Conservation (phyloP, 805 yeast species). For the Starmerella apis region DNA sequence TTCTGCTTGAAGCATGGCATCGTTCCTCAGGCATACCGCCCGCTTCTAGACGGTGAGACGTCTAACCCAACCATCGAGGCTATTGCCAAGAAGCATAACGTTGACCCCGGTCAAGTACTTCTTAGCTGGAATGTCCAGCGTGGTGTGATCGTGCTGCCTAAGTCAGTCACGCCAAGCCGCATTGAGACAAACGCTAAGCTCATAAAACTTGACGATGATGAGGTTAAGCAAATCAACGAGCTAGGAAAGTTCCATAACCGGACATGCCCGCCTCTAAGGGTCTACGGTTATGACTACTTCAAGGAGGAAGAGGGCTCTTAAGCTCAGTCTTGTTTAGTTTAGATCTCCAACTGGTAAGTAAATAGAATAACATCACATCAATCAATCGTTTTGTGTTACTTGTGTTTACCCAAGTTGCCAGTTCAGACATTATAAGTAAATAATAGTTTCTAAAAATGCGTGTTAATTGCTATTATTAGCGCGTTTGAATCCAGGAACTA, state of each 20-base stretch:
- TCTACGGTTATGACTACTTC: constrained; percentile 19
- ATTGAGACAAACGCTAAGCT: constrained; percentile 38
- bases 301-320: neutral
- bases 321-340: no score
- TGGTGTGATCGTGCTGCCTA: constrained; percentile 55
- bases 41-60: constrained; percentile 52
- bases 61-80: constrained; percentile 40
- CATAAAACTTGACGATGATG: constrained; percentile 36
- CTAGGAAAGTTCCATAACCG: constrained; percentile 25
- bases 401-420: no score
- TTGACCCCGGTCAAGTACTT: constrained; percentile 46
- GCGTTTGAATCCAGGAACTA: no score
- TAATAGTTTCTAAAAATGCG: no score
- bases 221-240: constrained; percentile 31
- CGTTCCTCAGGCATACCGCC: constrained; percentile 61
- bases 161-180: constrained; percentile 60
- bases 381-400: no score
- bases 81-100: constrained; percentile 48
- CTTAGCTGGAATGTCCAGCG: constrained; percentile 54
- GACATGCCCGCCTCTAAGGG: constrained; percentile 6
- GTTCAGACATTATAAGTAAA: no score
- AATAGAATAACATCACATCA: no score
- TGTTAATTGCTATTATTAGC: no score
- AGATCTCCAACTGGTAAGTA: no score
- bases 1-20: constrained; percentile 45